These are phyloP conservation scores for Pezicula rhizophila DNA, from an alignment of 2,329 filamentous ascomycete species.

Conservation along the genomic window DNA sequence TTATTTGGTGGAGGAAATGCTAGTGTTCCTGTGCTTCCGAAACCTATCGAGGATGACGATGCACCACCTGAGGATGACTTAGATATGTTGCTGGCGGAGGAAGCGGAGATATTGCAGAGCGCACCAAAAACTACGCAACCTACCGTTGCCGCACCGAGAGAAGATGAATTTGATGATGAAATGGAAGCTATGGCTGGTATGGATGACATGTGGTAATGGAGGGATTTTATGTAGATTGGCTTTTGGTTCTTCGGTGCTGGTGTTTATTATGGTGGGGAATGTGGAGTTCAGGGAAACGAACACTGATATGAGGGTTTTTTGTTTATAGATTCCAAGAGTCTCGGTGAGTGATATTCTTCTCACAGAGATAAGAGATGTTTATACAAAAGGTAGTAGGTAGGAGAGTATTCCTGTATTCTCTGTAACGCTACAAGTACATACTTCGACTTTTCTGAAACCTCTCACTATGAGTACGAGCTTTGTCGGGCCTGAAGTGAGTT, in stretches of 20 bases:
- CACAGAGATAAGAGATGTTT: too few relatives aligned
- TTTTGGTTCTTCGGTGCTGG: background rate
- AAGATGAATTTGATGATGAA: constrained; percentile 27
- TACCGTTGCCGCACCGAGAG: background rate
- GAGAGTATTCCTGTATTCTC: too few relatives aligned
- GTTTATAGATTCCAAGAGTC: too few relatives aligned
- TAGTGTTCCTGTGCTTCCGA: constrained; percentile 22
- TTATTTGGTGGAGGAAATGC: constrained; percentile 14
- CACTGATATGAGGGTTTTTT: too few relatives aligned
- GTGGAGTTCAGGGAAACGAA: background rate
- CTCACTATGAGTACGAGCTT: too few relatives aligned
- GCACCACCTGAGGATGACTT: constrained; percentile 36
- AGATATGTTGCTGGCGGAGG: constrained; percentile 19
- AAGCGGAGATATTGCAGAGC: constrained; percentile 5
- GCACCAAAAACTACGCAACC: background rate
- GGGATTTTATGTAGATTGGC: background rate
- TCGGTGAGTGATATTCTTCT: too few relatives aligned
- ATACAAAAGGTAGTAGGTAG: too few relatives aligned
- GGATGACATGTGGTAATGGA: constrained; percentile 29
- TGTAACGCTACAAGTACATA: too few relatives aligned
- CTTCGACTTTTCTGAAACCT: too few relatives aligned
- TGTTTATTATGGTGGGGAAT: background rate
- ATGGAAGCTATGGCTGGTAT: constrained; percentile 60
- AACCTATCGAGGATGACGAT: constrained; percentile 12
- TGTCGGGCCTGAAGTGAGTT: too few relatives aligned